Percentiles rank a stretch among this genome's conserved stretches.
These are phyloP conservation scores for Mycena indigotica DNA, from an alignment of 768 basidiomycete species.

Conservation along the genomic window DNA sequence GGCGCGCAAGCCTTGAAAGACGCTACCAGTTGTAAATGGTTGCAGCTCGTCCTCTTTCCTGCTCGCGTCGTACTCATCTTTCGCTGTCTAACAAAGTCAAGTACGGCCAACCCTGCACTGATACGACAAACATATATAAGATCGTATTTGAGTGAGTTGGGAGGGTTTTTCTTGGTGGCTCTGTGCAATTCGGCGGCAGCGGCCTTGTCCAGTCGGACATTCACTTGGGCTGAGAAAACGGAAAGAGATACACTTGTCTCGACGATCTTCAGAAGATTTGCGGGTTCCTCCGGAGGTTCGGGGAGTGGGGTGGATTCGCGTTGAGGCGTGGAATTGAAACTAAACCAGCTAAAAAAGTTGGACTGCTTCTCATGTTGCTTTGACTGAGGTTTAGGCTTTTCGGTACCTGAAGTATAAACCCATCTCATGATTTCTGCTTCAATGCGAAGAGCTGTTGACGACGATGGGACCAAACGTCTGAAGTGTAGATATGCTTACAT, in stretches of 20 bases:
- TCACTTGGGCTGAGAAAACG: conserved; percentile 67
- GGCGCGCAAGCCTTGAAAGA: conserved; percentile 86
- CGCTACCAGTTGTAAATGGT: conserved; percentile 66
- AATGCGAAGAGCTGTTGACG: conserved; percentile 65
- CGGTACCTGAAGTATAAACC: conserved; percentile 66
- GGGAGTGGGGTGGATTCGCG: conserved; percentile 38
- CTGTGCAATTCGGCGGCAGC: conserved; percentile 74
- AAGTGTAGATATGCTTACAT: conserved; percentile 51
- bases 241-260: conserved; percentile 61
- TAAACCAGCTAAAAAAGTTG: conserved; percentile 53
- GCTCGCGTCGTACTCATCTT: conserved; percentile 78
- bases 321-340: conserved; percentile 43
- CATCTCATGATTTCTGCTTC: conserved; percentile 80
- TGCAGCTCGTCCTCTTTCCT: conserved; percentile 65
- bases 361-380: conserved; percentile 35
- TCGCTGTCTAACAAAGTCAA: conserved; percentile 60
- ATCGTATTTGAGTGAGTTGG: conserved; percentile 70
- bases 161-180: conserved; percentile 95
- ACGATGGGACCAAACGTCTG: no score
- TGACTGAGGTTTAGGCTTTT: conserved; percentile 49
- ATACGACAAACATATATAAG: conserved; percentile 73
- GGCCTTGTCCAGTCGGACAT: conserved; percentile 66
- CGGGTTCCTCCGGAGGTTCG: conserved; percentile 33
- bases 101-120: background rate
- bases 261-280: conserved; percentile 42